Evolutionary conservation across 371 early-diverging fungal species (phyloP), one percentile per base, ranked within the genome.

Genomic region (Blastocladiella emersonii): DNA sequence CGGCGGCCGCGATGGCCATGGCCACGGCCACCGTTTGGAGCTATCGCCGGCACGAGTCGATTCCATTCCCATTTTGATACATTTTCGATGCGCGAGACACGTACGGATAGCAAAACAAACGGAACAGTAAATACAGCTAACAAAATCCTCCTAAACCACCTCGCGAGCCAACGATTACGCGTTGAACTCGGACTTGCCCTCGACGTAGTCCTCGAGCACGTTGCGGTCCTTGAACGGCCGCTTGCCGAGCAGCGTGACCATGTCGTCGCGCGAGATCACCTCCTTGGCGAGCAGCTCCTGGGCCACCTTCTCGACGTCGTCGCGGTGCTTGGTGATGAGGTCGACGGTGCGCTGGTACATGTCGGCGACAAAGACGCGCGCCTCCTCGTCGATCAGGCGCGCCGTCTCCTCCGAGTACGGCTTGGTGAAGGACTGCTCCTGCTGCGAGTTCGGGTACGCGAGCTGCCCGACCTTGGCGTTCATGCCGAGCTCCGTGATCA

Each of bases 371-470:
- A 96, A 72, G 35, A 72, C 73, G 39, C 96, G 83, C 34, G 88
- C 98, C 73, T 97, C 96, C 63, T 84, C 82, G 73, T 98, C 98
- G 64, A 98, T 98, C 71, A 98, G 66, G 60, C 83, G 80, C 37
- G 89, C 95, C 0, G 98, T 98, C 65, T 86, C 83, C 72, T 98
- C 98, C 41, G 92, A 91, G 74, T 89, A 98, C 21, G 98, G 98
- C 76, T 96, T 95, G 67, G 88, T 88, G 82, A 90, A 89, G 67
- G 83, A 82, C 59, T 86, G 78, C 43, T 87, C 82, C 63, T 69
- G 72, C 66, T 88, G 83, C 15, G 62, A 34, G 17, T 7, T 17
- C 8, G 78, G 77, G 65, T 84, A 95, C 32, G 87, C 86, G 55
- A 98, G 65, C 64, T 89, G 86, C 17, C 98, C 98, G 0, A 98